Evolutionary conservation across 345 rosid species (phyloP), one percentile per base, ranked within the genome.

Genomic region (Microthlaspi erraticum): DNA sequence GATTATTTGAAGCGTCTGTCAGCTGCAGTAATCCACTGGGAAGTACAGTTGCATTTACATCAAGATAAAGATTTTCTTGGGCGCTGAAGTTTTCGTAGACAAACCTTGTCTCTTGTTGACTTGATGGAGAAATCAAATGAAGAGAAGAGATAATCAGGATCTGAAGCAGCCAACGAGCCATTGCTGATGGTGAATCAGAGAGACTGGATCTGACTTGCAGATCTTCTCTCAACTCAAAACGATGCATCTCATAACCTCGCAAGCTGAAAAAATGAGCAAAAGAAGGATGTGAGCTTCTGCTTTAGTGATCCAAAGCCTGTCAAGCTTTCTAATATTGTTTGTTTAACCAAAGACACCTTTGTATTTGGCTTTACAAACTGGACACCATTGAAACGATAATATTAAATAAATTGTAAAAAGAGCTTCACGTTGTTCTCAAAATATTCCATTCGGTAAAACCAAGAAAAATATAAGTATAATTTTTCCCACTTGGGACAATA

Each of bases 21-120:
- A 88, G 79, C 83, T 77, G 81, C 59, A 84, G 43, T 7, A 83
- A 61, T 29, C 94, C 91, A 59, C 51, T 59, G 13, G 68, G 73
- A 12, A 72, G 83, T 68, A 84, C 73, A 2, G 18, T 19, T 13
- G 91, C 88, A 3, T 55, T 54, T 6, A 76, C 77, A 29, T 70
- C 81, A 32, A 79, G 72, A 19, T 48, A 48, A 31, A 26, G 60
- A 61, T 61, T 53, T 33, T 78, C 78, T 16, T 78, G 64, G 63
- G 19, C 63, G 34, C 5, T 31, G 66, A 86, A 86, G 70, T 75
- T 83, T 32, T 81, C 34, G 77, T 62, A 88, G 64, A 74, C 75
- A 75, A 86, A 84, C 14, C 70, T 78, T 16, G 60, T 38, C 31
- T 64, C 82, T 78, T 71, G 68, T 55, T 75, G 78, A 37, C 12